A percentile compares a stretch with the other conserved stretches of the same genome.
These are phyloP conservation scores for Hymenoscyphus albidus DNA, from an alignment of 2,329 filamentous ascomycete species.

Conservation along the genomic window DNA sequence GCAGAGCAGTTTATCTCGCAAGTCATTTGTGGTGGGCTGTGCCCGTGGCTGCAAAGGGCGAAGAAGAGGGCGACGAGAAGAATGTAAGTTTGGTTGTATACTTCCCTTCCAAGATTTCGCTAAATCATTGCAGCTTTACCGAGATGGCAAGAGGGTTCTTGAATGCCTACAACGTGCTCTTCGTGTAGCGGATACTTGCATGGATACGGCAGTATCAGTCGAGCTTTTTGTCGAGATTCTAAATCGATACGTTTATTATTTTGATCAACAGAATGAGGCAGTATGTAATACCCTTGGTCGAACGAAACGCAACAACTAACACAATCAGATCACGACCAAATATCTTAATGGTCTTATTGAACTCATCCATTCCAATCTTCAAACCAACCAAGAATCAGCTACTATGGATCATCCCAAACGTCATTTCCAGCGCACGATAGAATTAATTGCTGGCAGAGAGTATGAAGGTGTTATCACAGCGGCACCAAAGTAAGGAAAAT, in stretches of 20 bases:
- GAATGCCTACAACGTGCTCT: slow-evolving; percentile 95
- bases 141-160: slow-evolving; percentile 92
- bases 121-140: slow-evolving; percentile 66
- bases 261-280: slow-evolving; percentile 97
- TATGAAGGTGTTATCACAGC: slow-evolving; percentile 78
- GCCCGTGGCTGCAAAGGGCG: slow-evolving; percentile 73
- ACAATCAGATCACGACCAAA: slow-evolving; percentile 74
- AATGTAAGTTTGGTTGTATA: slow-evolving; percentile 52
- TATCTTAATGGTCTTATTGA: slow-evolving; percentile 98
- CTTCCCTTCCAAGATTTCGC: slow-evolving; percentile 20
- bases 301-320: background rate
- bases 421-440: slow-evolving; percentile 91
- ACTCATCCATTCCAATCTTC: slow-evolving; percentile 93
- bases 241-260: slow-evolving; percentile 98
- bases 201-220: slow-evolving; percentile 96
- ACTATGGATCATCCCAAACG: slow-evolving; percentile 85
- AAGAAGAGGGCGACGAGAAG: slow-evolving; percentile 63
- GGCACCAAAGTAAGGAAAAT: slow-evolving; percentile 41
- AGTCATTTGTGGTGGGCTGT: slow-evolving; percentile 98
- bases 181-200: slow-evolving; percentile 94
- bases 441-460: slow-evolving; percentile 86
- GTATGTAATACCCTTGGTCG: slow-evolving; percentile 42
- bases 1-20: slow-evolving; percentile 90
- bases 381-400: slow-evolving; percentile 75
- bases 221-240: slow-evolving; percentile 98